These are phyloP conservation scores for Syncephalastrum racemosum DNA, from an alignment of 371 early-diverging fungal genomes.

Conservation along the genomic window DNA sequence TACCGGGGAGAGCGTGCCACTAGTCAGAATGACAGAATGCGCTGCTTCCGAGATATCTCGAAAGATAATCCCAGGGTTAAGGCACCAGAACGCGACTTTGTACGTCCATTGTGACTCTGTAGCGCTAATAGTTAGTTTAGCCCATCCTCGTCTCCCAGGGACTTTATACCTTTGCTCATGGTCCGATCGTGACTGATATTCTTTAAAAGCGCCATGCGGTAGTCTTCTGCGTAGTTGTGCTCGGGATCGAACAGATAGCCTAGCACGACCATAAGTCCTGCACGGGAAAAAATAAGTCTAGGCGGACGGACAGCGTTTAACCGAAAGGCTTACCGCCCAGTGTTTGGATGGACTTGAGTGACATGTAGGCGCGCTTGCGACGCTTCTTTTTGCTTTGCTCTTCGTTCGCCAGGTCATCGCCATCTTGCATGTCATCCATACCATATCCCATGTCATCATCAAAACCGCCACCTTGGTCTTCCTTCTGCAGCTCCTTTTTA, in stretches of 20 bases:
- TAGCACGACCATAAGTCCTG: conserved; percentile 41
- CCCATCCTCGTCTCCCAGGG: no score
- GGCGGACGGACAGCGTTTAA: no score
- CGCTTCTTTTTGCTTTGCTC: background rate
- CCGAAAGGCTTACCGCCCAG: no score
- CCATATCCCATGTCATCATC: background rate
- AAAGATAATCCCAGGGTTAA: conserved; percentile 69
- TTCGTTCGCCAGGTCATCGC: background rate
- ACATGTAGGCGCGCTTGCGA: no score
- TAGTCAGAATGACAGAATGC: conserved; percentile 76
- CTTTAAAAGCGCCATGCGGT: conserved; percentile 43
- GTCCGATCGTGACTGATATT: conserved; percentile 14
- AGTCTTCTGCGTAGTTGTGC: conserved; percentile 35
- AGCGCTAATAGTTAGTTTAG: no score
- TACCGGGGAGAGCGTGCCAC: conserved; percentile 84
- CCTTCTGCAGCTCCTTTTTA: background rate
- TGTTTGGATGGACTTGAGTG: no score
- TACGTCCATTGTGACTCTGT: conserved; percentile 11
- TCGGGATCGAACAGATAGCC: conserved; percentile 30
- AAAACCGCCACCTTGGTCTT: background rate
- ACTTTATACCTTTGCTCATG: background rate
- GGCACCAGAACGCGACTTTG: conserved; percentile 48
- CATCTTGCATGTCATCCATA: no score
- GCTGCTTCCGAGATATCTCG: conserved; percentile 42
- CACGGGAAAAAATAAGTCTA: no score